Conservation (phyloP, 257 asterid genomes). For the Solanum arcanum region DNA sequence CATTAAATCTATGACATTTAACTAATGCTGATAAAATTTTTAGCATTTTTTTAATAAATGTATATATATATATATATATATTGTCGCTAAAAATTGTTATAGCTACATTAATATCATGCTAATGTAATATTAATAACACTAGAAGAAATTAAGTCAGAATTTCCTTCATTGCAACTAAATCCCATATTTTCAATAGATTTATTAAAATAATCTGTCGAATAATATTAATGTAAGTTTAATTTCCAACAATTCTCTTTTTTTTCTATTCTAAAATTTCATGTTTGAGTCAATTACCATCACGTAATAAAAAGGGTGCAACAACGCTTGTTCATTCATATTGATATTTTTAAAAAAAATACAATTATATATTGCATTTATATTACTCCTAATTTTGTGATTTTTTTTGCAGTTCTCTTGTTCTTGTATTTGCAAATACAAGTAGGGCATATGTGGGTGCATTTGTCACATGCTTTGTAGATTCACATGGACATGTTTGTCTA, state of each 20-base stretch:
- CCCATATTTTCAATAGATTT: not conserved
- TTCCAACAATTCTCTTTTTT: too few species aligned
- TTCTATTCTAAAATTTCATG: not conserved
- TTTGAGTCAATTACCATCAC: not conserved
- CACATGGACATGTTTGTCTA: slow-evolving; percentile 1
- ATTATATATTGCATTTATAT: not conserved
- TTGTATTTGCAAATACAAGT: slow-evolving; percentile 46
- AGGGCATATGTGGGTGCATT: slow-evolving; percentile 73
- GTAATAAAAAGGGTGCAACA: not conserved
- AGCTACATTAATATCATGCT: not conserved
- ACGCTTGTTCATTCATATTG: not conserved
- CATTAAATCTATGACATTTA: too few species aligned
- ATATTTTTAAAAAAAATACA: not conserved
- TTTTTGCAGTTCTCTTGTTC: slow-evolving; percentile 52
- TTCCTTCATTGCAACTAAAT: not conserved
- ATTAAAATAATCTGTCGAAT: not conserved
- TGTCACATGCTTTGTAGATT: slow-evolving; percentile 13
- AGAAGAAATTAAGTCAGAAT: not conserved
- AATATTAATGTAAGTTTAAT: too few species aligned
- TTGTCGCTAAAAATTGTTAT: not conserved
- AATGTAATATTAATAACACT: too few species aligned
- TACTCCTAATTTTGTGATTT: not conserved
- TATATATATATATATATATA: too few species aligned
- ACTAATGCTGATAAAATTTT: too few species aligned
- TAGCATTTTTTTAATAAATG: accelerated